phyloP scores from a whole-genome alignment of 768 basidiomycete species.

The Xerocomus potaroensis region DNA sequence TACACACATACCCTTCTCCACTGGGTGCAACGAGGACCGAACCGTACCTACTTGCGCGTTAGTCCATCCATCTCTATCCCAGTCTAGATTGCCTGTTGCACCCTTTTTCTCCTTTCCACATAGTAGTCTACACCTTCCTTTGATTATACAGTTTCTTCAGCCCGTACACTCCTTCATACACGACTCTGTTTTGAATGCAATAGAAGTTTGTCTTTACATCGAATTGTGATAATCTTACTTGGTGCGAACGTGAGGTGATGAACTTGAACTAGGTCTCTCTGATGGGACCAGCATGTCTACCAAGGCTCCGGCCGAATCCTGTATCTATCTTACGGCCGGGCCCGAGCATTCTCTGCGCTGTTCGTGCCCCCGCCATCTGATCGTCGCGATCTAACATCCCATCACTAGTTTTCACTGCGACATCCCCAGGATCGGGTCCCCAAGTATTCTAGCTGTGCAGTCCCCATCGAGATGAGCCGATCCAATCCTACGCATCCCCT shows the following conservation, averaged over 20 bases:
- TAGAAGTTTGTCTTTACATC: slow-evolving; percentile 20
- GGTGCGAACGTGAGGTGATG: too few species aligned
- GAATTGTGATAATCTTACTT: neutral
- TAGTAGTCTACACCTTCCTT: slow-evolving; percentile 20
- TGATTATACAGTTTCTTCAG: slow-evolving; percentile 23
- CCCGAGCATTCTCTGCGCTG: neutral
- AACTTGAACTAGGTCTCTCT: too few species aligned
- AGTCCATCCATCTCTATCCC: slow-evolving; percentile 9
- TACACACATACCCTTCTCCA: slow-evolving; percentile 29
- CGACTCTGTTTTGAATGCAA: slow-evolving; percentile 19
- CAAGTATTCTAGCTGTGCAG: slow-evolving; percentile 3
- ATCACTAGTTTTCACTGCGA: neutral
- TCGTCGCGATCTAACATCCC: slow-evolving; percentile 9
- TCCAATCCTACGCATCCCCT: slow-evolving; percentile 29
- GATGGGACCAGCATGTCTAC: slow-evolving; percentile 1
- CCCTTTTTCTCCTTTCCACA: slow-evolving; percentile 7
- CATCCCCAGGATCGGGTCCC: neutral
- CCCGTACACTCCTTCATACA: slow-evolving; percentile 27
- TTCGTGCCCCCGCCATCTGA: slow-evolving; percentile 8
- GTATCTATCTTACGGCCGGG: too few species aligned
- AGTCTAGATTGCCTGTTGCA: slow-evolving; percentile 24
- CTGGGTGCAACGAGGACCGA: slow-evolving; percentile 19
- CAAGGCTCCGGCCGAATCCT: slow-evolving; percentile 12
- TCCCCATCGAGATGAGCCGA: slow-evolving; percentile 12
- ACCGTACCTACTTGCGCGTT: slow-evolving; percentile 19